Base-by-base conservation (phyloP, 176 grass and related monocot species). In the Eremochloa ophiuroides region DNA sequence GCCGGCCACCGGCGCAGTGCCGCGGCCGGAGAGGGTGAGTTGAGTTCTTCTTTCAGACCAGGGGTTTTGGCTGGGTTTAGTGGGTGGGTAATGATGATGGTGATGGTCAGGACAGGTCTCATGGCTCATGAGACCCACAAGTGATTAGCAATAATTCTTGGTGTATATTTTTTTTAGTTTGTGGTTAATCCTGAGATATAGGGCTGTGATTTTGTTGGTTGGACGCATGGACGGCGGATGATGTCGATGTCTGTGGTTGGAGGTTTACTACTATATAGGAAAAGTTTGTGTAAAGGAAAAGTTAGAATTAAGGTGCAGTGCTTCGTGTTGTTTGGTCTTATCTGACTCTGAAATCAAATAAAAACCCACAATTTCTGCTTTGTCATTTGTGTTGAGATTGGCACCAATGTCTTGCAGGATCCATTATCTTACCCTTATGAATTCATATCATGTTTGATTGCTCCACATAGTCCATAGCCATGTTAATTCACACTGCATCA, bases 1-100 rank as follows among this genome's bases (percentile, higher is more conserved):
- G 82, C 44, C 77, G 94, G 66, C 89, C 91, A 2, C 64, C 38
- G 64, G 71, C 82, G 47, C 89, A 97, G 68, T 97, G 94, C 78
- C 65, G 61, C 48, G 85, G 85, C 4, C 82, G 88, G 82, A 73
- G 20, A 25, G 50, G 83, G 14, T 88, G 79, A 89, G 60, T n/a
- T n/a, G n/a, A n/a, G n/a, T n/a, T n/a, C n/a, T n/a, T n/a, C n/a
- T n/a, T 2, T 59, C 66, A 25, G 5, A 5, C 35, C 20, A 20
- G 2, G 46, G 74, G 69, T 71, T 87, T 83, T 62, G 38, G 28
- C 1, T 71, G 29, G 74, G 69, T 71, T 87, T 83, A 79, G 73
- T 62, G 38, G 28, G 0, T 71, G 76, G 61, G 73, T 9, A 7
- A 12, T 27, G 15, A 16, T 83, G 51, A 81, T 66, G 39, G 10